Evolutionary conservation across 2,329 filamentous ascomycete genomes (phyloP), one percentile per base, ranked within the genome.

Genomic region (Colletotrichum graminicola): DNA sequence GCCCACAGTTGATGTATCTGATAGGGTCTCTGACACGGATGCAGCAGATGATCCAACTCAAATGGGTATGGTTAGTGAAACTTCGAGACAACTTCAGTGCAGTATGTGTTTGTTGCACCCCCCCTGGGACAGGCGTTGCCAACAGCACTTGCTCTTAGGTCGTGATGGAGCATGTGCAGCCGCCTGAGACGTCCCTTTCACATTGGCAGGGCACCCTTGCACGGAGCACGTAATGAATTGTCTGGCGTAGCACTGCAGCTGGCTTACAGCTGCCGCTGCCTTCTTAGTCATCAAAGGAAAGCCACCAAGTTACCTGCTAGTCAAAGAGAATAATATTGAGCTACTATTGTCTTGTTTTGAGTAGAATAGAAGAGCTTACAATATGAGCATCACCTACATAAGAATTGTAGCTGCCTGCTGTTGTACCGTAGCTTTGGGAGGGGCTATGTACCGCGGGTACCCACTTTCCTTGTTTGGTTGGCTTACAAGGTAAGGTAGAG

Each of bases 401-500:
- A 45, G 43, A 18, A 47, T 47, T 23, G 43, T 23, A 47, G 2
- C 43, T 47, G 43, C 43, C 43, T 47, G 43, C 43, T 23, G 21
- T 23, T 23, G 4, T 7, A 45, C 18, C 43, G 4, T 7, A 45
- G 43, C 43, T 45, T n/a, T 10, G 21, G n/a, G 10, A 47, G 21
- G n/a, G 1, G 21, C 43, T 45, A 45, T 21, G 45, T 47, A 47
- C 45, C 10, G 8, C 12, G 11, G 6, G 4, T 10, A 23, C 7
- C 52, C 52, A 56, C 52, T 16, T 39, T 12, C 4, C 11, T 2
- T 23, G 2, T 2, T 52, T 10, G 10, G 1, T 36, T 16, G 11
- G 29, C 21, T 11, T 3, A 12, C 32, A 7, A 1, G 3, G 4
- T 3, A 14, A 1, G 3, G 12, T 10, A 0, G 1, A 14, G 8